Conservation (phyloP, 2,329 filamentous ascomycete species). For the Aureobasidium sp. region DNA sequence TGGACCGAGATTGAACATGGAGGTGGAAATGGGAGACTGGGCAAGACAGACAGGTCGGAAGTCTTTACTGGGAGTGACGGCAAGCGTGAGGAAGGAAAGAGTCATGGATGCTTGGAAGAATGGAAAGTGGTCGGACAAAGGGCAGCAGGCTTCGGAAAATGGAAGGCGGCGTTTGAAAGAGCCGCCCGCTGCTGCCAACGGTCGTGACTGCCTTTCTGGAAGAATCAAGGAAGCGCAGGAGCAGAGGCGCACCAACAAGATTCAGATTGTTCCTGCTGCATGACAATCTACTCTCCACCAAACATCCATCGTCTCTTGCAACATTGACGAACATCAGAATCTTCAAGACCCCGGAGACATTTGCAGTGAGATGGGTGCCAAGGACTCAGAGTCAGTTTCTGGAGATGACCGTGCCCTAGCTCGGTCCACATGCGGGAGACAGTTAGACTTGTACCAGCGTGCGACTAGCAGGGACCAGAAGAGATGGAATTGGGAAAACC, state of each 20-base stretch:
- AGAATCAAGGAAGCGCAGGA: no score
- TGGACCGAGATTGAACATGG: not conserved
- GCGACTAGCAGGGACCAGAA: not conserved
- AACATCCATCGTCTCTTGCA: not conserved
- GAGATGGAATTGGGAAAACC: not conserved
- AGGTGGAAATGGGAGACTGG: not conserved
- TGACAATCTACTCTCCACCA: no score
- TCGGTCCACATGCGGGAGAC: slow-evolving; percentile 6
- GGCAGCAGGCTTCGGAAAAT: not conserved
- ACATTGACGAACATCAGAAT: not conserved
- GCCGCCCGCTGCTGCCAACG: not conserved
- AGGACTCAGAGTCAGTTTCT: not conserved
- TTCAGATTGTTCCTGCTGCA: not conserved
- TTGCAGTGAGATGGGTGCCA: not conserved
- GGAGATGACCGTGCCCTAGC: not conserved
- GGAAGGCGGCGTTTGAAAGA: not conserved
- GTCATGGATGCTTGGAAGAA: not conserved
- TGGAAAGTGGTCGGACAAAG: not conserved
- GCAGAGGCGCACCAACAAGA: not conserved
- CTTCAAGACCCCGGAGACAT: not conserved
- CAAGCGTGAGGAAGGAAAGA: not conserved
- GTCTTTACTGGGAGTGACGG: not conserved
- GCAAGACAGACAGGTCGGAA: not conserved
- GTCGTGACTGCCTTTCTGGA: not conserved
- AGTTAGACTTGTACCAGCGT: slow-evolving; percentile 5